phyloP scores from a whole-genome alignment of 768 basidiomycete species.

The Kwoniella sp. region DNA sequence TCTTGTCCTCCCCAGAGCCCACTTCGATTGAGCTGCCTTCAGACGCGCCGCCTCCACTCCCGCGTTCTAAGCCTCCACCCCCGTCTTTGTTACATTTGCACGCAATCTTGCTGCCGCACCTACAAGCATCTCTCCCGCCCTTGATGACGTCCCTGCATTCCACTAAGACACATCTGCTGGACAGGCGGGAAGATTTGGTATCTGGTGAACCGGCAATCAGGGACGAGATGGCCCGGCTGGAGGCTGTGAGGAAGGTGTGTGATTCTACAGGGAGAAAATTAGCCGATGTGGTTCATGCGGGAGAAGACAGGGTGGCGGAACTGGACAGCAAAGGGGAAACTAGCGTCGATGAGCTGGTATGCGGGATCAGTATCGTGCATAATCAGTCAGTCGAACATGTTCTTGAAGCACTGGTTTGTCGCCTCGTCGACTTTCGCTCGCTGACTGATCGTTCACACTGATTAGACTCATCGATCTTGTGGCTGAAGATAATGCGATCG shows the following conservation, averaged over 20 bases:
- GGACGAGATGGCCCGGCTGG: conserved; percentile 92
- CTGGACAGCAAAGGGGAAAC: conserved; percentile 81
- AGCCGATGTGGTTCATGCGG: conserved; percentile 66
- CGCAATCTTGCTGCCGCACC: conserved; percentile 70
- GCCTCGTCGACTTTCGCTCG: not conserved
- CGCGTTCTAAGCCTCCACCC: conserved; percentile 54
- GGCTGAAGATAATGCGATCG: conserved; percentile 99
- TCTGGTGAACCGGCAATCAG: conserved; percentile 89
- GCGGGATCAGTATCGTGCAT: conserved; percentile 91
- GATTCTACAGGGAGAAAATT: conserved; percentile 72
- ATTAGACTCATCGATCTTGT: conserved; percentile 86
- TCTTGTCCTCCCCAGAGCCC: conserved; percentile 70
- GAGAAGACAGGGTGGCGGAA: conserved; percentile 74
- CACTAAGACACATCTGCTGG: conserved; percentile 65
- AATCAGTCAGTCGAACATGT: conserved; percentile 86
- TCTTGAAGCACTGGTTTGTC: too few relatives aligned
- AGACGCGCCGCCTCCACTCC: conserved; percentile 37
- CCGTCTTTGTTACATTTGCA: conserved; percentile 53
- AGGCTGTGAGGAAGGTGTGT: conserved; percentile 92
- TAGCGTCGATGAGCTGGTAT: conserved; percentile 93
- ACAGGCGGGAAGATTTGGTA: conserved; percentile 80
- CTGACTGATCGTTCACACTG: not conserved
- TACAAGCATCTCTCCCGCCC: conserved; percentile 72
- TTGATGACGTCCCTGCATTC: conserved; percentile 62
- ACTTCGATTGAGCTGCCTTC: conserved; percentile 23